phyloP scores from a whole-genome alignment of 139 green algal genomes.

The Chlamydomonas schloesseri region DNA sequence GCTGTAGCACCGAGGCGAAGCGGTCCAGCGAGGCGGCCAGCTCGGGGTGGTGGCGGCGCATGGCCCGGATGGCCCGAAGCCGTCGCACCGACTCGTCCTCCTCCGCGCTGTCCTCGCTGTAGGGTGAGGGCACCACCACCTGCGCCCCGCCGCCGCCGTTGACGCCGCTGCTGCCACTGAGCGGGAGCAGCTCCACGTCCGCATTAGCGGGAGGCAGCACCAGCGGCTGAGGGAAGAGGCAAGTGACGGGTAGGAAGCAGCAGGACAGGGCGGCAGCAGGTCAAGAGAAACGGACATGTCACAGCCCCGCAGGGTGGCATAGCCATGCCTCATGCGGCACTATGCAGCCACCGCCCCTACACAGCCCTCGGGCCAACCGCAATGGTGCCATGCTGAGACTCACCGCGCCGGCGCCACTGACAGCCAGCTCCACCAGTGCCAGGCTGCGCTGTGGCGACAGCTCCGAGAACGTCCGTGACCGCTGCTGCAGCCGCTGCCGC shows the following conservation, averaged over 20 bases:
- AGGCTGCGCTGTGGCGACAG: conserved; percentile 17
- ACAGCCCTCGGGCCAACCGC: too few species aligned
- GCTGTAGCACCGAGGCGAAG: not conserved
- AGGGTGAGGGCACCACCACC: not conserved
- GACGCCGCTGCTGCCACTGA: too few species aligned
- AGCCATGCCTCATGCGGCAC: too few species aligned
- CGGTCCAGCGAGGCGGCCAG: conserved; percentile 19
- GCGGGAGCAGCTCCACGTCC: not conserved
- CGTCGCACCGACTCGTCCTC: not conserved
- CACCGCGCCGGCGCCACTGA: not conserved
- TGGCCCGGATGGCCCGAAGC: not conserved
- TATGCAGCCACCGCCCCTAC: too few species aligned
- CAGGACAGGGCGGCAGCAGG: not conserved
- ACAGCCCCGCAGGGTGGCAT: too few species aligned
- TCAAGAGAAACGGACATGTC: too few species aligned
- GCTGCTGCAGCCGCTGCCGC: conserved; percentile 7
- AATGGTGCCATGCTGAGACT: not conserved
- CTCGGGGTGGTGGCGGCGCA: conserved; percentile 10
- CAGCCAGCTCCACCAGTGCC: conserved; percentile 10
- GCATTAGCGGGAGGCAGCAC: not conserved
- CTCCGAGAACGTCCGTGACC: not conserved
- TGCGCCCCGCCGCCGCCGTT: not conserved
- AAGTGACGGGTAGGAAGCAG: not conserved
- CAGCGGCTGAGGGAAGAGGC: not conserved
- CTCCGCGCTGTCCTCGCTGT: conserved; percentile 21